These are phyloP conservation scores for Gonapodya sp. DNA, from an alignment of 192 early-diverging fungal species.

Conservation along the genomic window DNA sequence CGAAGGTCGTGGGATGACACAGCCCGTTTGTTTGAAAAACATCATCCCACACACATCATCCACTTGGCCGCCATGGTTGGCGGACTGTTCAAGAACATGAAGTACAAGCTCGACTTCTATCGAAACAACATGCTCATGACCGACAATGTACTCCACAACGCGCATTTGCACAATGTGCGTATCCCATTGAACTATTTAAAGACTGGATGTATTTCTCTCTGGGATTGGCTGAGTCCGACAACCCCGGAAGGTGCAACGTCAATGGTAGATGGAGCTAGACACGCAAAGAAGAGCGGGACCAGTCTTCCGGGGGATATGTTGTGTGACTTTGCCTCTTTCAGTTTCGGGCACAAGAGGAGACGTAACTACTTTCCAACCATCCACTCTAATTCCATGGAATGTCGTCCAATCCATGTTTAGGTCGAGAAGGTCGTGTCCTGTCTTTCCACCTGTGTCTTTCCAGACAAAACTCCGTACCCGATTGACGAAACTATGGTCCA, in stretches of 20 bases:
- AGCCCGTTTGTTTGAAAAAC: slow-evolving; percentile 52
- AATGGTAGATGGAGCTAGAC: no score
- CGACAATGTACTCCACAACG: slow-evolving; percentile 58
- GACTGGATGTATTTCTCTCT: no score
- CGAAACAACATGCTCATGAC: slow-evolving; percentile 70
- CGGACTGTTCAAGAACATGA: slow-evolving; percentile 75
- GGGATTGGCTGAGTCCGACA: no score
- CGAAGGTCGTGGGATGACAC: not conserved
- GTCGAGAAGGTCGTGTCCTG: slow-evolving; percentile 78
- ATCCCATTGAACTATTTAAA: no score
- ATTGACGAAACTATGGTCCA: slow-evolving; percentile 82
- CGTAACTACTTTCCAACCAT: no score
- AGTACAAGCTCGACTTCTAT: slow-evolving; percentile 66
- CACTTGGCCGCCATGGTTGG: slow-evolving; percentile 64
- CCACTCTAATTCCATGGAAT: no score
- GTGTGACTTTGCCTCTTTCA: no score
- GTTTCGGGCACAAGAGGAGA: no score
- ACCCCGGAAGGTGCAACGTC: no score
- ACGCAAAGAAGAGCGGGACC: no score
- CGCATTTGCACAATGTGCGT: slow-evolving; percentile 48
- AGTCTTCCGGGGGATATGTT: no score
- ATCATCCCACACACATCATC: slow-evolving; percentile 70
- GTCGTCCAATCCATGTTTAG: slow-evolving; percentile 21
- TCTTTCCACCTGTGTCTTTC: slow-evolving; percentile 77
- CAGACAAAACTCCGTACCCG: slow-evolving; percentile 72